Base-by-base conservation (phyloP, 257 asterid species). In the Solanum clarkiae region DNA sequence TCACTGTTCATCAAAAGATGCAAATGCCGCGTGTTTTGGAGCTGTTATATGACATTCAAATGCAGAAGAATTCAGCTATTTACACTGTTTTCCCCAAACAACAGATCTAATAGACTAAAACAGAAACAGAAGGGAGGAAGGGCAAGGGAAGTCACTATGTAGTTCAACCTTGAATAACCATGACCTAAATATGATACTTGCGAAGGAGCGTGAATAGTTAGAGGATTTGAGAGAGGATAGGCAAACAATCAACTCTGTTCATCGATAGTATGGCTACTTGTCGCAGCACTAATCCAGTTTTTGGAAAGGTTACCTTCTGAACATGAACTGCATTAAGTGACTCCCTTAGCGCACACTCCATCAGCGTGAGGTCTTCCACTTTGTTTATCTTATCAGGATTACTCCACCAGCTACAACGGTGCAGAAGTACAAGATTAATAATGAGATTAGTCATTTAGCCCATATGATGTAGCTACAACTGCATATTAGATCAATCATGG, bases 351-450 rank as follows among this genome's bases (percentile, higher is more conserved):
- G 93, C 89, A 81, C 82, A 88, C 89, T 95, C 99, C 98, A 95
- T 94, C 91, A 92, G 97, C 84, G 80, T 86, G 12, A 95, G 94
- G 87, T 90, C 97, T 71, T 94, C 95, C 29, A 89, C 74, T 74
- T 92, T 93, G 75, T 92, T 96, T 15, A 89, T 89, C 89, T 87
- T 91, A 88, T 94, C 98, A 26, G 92, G 97, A 88, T 95, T 92
- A 86, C 90, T 84, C 98, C 98, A 94, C 94, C 92, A 93, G 89
- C 97, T 95, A 88, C 86, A 84, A 77, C 42, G 26, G 71, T 59
- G 66, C 83, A 40, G 29, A 70, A 13, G 24, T 59, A 51, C 70
- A n/a, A 6, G 49, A 79, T 14, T n/a, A 72, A 51, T 44, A 44
- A 81, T 56, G 29, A 14, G 16, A 51, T 47, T 2, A 32, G 45